Conservation (phyloP, 73 alveolate genomes). For the Tetrahymena borealis region DNA sequence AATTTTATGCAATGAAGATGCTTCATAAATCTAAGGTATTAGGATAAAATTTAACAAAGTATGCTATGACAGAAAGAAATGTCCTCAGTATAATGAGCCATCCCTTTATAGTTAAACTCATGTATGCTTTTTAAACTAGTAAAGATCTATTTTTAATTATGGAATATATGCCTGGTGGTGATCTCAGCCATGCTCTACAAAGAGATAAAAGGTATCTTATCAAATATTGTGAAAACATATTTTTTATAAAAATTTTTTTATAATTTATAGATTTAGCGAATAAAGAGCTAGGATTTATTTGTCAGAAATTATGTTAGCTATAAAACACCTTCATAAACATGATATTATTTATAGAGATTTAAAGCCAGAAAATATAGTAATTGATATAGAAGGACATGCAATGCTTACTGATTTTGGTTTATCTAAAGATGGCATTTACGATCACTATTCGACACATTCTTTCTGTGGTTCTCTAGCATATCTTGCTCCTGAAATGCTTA, state of each 20-base stretch:
- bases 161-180: constrained; percentile 93
- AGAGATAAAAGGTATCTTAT: constrained; percentile 49
- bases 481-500: constrained; percentile 95
- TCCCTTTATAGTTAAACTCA: constrained; percentile 90
- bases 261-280: constrained; percentile 67
- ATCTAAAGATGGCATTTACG: constrained; percentile 81
- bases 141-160: constrained; percentile 74
- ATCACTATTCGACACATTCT: constrained; percentile 39
- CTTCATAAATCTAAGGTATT: constrained; percentile 67
- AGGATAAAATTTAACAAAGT: constrained; percentile 76
- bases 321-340: constrained; percentile 79
- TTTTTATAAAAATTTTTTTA: background rate
- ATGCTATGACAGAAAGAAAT: constrained; percentile 87
- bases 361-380: constrained; percentile 94
- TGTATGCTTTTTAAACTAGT: constrained; percentile 84
- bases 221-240: background rate
- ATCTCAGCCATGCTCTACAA: constrained; percentile 65
- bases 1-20: constrained; percentile 78
- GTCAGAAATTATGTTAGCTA: constrained; percentile 83
- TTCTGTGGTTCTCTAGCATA: constrained; percentile 83
- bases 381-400: constrained; percentile 91
- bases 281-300: constrained; percentile 77
- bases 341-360: constrained; percentile 91
- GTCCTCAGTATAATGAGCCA: constrained; percentile 76
- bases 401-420: constrained; percentile 92